These are phyloP conservation scores for Colletotrichum euphorbiae DNA, from an alignment of 2,329 filamentous ascomycete species.

Conservation along the genomic window DNA sequence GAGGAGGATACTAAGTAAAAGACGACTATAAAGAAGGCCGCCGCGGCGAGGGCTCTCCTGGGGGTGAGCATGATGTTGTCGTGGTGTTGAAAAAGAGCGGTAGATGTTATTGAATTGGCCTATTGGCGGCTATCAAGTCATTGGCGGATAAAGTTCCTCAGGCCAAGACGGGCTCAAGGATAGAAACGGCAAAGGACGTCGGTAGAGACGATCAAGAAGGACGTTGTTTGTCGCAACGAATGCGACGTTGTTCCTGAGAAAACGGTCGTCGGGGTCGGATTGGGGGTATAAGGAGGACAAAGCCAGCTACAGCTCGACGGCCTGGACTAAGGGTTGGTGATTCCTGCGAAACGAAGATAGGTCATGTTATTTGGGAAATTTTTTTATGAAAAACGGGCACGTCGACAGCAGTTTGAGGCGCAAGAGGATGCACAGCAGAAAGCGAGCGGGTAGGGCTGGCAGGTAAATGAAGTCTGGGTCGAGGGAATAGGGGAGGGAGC, in stretches of 20 bases:
- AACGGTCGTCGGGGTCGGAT: conserved; percentile 9
- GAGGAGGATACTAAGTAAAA: conserved; percentile 76
- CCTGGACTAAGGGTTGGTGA: neutral
- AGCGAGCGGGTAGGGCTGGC: conserved; percentile 30
- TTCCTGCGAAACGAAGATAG: conserved; percentile 29
- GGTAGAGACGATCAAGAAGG: conserved; percentile 4
- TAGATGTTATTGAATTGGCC: neutral
- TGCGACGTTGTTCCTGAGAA: conserved; percentile 20
- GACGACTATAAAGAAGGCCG: conserved; percentile 75
- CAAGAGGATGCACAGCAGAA: neutral
- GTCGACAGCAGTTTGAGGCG: conserved; percentile 17
- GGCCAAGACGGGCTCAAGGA: conserved; percentile 5
- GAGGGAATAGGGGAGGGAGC: conserved; percentile 28
- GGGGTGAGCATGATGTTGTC: conserved; percentile 77
- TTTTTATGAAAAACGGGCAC: conserved; percentile 23
- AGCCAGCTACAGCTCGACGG: neutral
- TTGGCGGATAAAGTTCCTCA: neutral
- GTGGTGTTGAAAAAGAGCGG: conserved; percentile 13
- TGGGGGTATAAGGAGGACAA: conserved; percentile 16
- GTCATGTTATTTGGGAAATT: conserved; percentile 35
- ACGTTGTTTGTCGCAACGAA: conserved; percentile 19
- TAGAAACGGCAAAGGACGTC: neutral
- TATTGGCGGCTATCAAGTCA: conserved; percentile 22
- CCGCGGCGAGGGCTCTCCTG: conserved; percentile 78
- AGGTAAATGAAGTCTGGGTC: conserved; percentile 27